Percentiles rank a stretch among this genome's conserved stretches.
phyloP scores from a whole-genome alignment of 257 asterid genomes.

The Scutellaria galericulata region DNA sequence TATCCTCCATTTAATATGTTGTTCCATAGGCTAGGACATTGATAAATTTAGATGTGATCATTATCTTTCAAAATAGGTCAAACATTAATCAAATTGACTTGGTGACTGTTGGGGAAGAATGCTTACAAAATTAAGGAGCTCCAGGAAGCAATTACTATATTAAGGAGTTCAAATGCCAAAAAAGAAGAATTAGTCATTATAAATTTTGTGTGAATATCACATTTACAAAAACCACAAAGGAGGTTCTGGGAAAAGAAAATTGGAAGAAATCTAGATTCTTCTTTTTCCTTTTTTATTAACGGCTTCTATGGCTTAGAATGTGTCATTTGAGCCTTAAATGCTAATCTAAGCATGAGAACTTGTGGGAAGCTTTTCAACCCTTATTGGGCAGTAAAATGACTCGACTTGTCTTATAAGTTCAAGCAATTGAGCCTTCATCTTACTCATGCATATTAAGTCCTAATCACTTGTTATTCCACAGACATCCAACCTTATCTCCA shows the following conservation, averaged over 20 bases:
- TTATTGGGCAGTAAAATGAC: neutral
- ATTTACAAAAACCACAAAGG: too few relatives aligned
- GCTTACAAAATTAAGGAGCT: neutral
- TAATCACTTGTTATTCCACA: neutral
- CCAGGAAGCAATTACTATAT: neutral
- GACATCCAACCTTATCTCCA: neutral
- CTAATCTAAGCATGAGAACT: neutral
- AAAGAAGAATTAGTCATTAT: neutral
- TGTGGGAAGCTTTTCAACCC: neutral
- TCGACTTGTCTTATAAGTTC: neutral
- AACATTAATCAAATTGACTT: neutral
- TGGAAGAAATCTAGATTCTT: too few relatives aligned
- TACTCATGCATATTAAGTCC: neutral
- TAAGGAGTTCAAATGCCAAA: neutral
- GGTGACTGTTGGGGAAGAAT: neutral
- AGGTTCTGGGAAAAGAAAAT: too few relatives aligned
- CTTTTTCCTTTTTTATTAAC: too few relatives aligned
- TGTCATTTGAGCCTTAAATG: neutral
- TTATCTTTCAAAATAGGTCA: slow-evolving; percentile 1
- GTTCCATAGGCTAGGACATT: neutral
- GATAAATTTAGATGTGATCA: neutral
- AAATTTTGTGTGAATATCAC: neutral
- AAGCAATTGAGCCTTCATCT: neutral
- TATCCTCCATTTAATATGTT: neutral
- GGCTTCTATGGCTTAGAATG: too few relatives aligned